Base-by-base conservation (phyloP, 176 grass and related monocot genomes). In the Tuctoria greenei region DNA sequence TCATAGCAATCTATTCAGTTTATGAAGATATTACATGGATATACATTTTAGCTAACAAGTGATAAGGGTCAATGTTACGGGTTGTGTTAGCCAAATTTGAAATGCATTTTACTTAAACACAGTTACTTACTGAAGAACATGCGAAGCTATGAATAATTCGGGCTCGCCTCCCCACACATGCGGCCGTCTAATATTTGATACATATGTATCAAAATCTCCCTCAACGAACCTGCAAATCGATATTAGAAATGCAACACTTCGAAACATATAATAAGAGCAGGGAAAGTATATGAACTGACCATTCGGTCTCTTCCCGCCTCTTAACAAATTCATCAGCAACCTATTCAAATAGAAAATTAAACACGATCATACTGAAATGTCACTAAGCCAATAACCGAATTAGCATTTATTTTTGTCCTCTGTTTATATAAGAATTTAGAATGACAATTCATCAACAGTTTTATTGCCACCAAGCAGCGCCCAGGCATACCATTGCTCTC, bases 131-230 rank as follows among this genome's bases (percentile, higher is more conserved):
- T 88, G 71, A 71, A 95, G 92, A 84, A 95, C 86, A 79, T 95
- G 92, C 42, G 88, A 95, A 16, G 88, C 92, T 80, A 95, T 91
- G 67, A 95, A 95, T 50, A 95, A 67, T 74, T 95, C 92, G 44
- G 92, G 92, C 31, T 95, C 92, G 43, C 88, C 92, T 43, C 92
- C 92, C 92, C 92, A 95, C 26, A 91, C 88, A 84, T 91, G 88
- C 43, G 89, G 87, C 61, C 86, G 68, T 39, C 89, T 92, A 62
- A 95, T 95, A 67, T 92, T 75, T 5, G 95, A 86, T 47, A 95
- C 89, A 72, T 99, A 95, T 36, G 80, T 77, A 82, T 99, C 82
- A 5, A 99, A 99, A 87, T 92, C 89, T 18, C 91, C 91, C 61
- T 99, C 95, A 43, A 95, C 42, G 71, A 95, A 92, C 91, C 95